A percentile compares a stretch with the other conserved stretches of the same genome.
Conservation (phyloP, 176 grass and related monocot genomes). For the Saccharum officinarum region DNA sequence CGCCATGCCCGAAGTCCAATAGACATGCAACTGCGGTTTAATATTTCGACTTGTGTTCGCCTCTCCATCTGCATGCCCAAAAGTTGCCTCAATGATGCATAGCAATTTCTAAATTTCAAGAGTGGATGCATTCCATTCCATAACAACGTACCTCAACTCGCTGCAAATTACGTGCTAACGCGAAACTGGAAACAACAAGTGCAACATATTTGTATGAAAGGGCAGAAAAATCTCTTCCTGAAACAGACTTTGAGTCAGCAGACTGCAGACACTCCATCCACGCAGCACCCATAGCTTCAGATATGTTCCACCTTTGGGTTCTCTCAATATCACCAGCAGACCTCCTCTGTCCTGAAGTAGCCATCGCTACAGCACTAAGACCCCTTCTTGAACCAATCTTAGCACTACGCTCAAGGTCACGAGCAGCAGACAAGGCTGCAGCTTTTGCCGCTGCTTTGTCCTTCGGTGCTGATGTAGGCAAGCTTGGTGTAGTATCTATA, state of each 20-base stretch:
- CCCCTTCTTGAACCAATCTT: constrained; percentile 96
- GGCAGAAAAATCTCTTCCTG: constrained; percentile 87
- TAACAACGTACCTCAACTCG: constrained; percentile 70
- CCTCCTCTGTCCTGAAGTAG: constrained; percentile 95
- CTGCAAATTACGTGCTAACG: constrained; percentile 84
- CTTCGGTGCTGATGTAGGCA: constrained; percentile 58
- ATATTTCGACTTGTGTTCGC: constrained; percentile 68
- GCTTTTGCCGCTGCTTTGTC: constrained; percentile 95
- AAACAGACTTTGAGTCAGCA: constrained; percentile 73
- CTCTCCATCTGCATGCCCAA: constrained; percentile 86
- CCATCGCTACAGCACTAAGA: constrained; percentile 99
- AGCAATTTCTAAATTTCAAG: constrained; percentile 22
- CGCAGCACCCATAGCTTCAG: constrained; percentile 95
- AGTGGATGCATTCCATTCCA: constrained; percentile 35
- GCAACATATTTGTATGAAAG: constrained; percentile 98
- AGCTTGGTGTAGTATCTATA: constrained; percentile 57
- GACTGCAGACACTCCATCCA: constrained; percentile 96
- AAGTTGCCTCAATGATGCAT: constrained; percentile 33
- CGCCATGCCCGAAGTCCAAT: constrained; percentile 88
- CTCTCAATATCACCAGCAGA: constrained; percentile 77
- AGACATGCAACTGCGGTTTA: constrained; percentile 74
- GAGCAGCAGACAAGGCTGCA: constrained; percentile 84
- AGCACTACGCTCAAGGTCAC: constrained; percentile 84
- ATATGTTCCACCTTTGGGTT: constrained; percentile 93
- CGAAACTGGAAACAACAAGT: constrained; percentile 92